phyloP scores from a whole-genome alignment of 257 asterid species.

The Echium plantagineum region DNA sequence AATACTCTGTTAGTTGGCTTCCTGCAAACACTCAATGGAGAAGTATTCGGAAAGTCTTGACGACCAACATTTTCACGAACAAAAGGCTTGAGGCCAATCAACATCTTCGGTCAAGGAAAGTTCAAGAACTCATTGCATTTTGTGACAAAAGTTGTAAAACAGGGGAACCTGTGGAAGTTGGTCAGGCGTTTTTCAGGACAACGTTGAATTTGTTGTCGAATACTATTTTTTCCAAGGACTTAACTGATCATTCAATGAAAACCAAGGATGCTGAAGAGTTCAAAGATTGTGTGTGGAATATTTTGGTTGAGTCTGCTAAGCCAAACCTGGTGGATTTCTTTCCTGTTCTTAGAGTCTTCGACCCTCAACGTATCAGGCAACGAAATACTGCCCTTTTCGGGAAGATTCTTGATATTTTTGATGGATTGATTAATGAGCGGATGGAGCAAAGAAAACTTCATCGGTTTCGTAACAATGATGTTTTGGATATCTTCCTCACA shows the following conservation, averaged over 20 bases:
- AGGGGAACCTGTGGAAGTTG: constrained; percentile 19
- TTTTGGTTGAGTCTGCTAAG: constrained; percentile 11
- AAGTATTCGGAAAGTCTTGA: constrained; percentile 20
- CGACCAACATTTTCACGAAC: constrained; percentile 20
- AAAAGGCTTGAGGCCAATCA: constrained; percentile 17
- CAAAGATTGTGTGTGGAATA: constrained; percentile 24
- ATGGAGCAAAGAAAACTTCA: constrained; percentile 5
- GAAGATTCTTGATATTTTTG: constrained; percentile 14
- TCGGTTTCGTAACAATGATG: constrained; percentile 5
- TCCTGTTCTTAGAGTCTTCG: constrained; percentile 17
- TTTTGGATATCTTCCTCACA: constrained; percentile 15
- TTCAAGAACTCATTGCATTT: constrained; percentile 13
- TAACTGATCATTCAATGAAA: constrained; percentile 9
- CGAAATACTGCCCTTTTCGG: constrained; percentile 6
- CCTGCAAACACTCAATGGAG: constrained; percentile 23
- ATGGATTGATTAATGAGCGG: constrained; percentile 9
- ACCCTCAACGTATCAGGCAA: constrained; percentile 23
- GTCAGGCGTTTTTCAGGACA: constrained; percentile 23
- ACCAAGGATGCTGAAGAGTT: constrained; percentile 16
- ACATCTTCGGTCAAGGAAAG: constrained; percentile 14
- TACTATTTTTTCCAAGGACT: constrained; percentile 22
- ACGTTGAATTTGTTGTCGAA: constrained; percentile 27
- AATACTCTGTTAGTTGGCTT: constrained; percentile 13
- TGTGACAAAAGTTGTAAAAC: constrained; percentile 7
- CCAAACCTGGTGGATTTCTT: constrained; percentile 29